These are phyloP conservation scores for Rubus parviflorus DNA, from an alignment of 306 rosid genomes.

Conservation along the genomic window DNA sequence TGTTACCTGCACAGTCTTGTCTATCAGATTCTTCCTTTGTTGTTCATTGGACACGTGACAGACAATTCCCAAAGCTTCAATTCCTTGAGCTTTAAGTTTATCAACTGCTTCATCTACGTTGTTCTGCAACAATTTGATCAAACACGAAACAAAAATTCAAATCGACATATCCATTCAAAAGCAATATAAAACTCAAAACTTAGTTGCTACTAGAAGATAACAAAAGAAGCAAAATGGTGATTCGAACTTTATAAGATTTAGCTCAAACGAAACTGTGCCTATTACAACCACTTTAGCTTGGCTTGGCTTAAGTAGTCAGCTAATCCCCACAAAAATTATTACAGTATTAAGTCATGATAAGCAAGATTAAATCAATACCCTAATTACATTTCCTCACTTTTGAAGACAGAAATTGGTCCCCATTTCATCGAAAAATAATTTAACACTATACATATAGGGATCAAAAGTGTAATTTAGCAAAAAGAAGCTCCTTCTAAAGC, in stretches of 20 bases:
- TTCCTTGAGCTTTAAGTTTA: constrained; percentile 67
- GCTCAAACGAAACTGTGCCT: not conserved
- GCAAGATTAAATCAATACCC: not conserved
- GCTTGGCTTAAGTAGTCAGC: too few relatives aligned
- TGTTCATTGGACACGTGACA: constrained; percentile 82
- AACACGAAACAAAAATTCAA: not conserved
- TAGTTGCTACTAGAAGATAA: not conserved
- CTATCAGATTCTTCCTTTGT: constrained; percentile 77
- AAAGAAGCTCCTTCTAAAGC: too few relatives aligned
- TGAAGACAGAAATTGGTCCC: too few relatives aligned
- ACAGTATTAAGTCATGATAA: not conserved
- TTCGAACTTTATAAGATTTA: not conserved
- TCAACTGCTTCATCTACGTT: constrained; percentile 88
- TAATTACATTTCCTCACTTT: too few relatives aligned
- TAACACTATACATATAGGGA: too few relatives aligned
- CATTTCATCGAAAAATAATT: too few relatives aligned
- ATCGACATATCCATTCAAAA: not conserved
- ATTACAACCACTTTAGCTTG: too few relatives aligned
- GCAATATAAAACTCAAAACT: not conserved
- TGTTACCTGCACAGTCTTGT: constrained; percentile 67
- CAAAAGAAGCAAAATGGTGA: not conserved
- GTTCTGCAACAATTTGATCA: constrained; percentile 48
- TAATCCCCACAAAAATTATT: too few relatives aligned
- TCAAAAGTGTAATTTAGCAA: too few relatives aligned
- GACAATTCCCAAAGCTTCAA: constrained; percentile 67